Base-by-base conservation (phyloP, 2,329 filamentous ascomycete species). In the Dactylellina leptospora region DNA sequence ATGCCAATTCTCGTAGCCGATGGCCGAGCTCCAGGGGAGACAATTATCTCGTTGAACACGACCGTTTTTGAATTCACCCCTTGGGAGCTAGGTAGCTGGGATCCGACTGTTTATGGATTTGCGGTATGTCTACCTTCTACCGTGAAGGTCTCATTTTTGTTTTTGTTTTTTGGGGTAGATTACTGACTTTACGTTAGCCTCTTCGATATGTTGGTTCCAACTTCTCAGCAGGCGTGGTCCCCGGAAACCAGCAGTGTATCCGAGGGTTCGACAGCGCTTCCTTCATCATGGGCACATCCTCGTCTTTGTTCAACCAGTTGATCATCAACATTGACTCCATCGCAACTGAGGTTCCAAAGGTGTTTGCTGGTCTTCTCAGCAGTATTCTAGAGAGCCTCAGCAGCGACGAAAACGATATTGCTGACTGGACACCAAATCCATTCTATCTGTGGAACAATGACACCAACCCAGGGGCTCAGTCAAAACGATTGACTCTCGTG, bases 211-310 rank as follows among this genome's bases (percentile, higher is more conserved):
- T 93, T 2, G 91, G 91, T 2, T 90, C 90, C 1, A 87, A 87
- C 74, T 92, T 93, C 79, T 84, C 83, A 40, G 82, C 81, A 3
- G 91, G 91, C 20, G 77, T 78, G 3, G 81, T 85, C 0, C 78
- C 81, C 6, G 78, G 83, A 62, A 84, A 85, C 42, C 78, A 80
- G 25, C 42, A 72, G 13, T 97, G 93, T 77, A 84, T 96, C 13
- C 83, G 84, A 8, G 93, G 93, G 0, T 92, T 92, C 74, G 93
- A 96, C 80, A 92, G 92, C 76, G 85, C 85, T 22, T 91, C 91
- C 6, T 96, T 86, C 77, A 82, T 96, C 28, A 92, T 96, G 86
- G 92, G 92, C 55, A 96, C 92, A 0, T 92, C 89, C 22, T 91
- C 88, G 0, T 89, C 90, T 0, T 84, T 96, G 1, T 96, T 96